Evolutionary conservation across 352 stramenopile species (phyloP), one percentile per base, ranked within the genome.

Genomic region (Globisporangium carolinianum): DNA sequence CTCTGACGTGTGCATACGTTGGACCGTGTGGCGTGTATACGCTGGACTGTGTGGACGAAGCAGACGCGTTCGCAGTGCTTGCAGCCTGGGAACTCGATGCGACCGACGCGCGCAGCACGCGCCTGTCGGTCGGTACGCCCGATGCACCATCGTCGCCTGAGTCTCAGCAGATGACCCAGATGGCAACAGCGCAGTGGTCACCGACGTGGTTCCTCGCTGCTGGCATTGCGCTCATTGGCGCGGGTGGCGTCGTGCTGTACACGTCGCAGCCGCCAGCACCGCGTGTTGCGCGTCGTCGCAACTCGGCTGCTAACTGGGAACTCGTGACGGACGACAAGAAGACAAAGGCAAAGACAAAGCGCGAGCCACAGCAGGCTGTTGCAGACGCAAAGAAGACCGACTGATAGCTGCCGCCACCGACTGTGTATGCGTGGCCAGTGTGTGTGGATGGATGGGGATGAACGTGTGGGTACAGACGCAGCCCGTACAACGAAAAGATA

Each of bases 71-170:
- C 14, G 84, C 68, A 41, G 61, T 89, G 37, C 58, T 89, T 49
- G 68, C 69, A n/a, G 77, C 77, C 6, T 89, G 79, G 79, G 69
- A 86, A 46, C 57, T 89, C 50, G 71, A 65, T 9, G 56, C 60
- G 3, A 61, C 71, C 51, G 68, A 55, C 32, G 39, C 59, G 43
- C 73, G 72, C 15, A 57, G 61, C 57, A 68, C 69, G 60, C 65
- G 60, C 46, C 66, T 87, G 50, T 68, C 66, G n/a, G 84, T 88
- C 58, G 62, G 76, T 53, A 71, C 73, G 45, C 62, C 49, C 35
- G 53, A 68, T 47, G 41, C 39, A 3, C n/a, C 41, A 18, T 15
- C 36, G 11, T 36, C 42, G 42, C 24, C 48, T 32, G 24, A 32
- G 24, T 32, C 24, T 32, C 24, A 32, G 24, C 24, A 32, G 24